Conservation (phyloP, 2,329 filamentous ascomycete species). For the Nemania bipapillata region DNA sequence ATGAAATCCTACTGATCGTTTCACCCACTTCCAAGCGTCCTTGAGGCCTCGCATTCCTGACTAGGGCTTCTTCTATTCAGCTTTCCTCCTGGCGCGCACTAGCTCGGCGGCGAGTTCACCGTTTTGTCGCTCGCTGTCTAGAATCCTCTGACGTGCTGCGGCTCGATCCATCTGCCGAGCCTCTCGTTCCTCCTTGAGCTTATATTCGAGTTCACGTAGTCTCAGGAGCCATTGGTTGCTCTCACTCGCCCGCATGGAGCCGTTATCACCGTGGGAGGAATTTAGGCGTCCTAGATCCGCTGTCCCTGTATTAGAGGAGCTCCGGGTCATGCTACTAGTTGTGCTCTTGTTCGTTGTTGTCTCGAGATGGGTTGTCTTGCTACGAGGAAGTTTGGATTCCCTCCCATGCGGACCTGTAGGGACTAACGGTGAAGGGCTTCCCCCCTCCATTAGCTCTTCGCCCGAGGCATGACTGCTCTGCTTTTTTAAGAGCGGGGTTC, state of each 20-base stretch:
- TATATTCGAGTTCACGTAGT: slow-evolving; percentile 85
- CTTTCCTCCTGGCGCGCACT: slow-evolving; percentile 46
- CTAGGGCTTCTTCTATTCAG: slow-evolving; percentile 42
- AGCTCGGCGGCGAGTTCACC: slow-evolving; percentile 50
- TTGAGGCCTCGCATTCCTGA: slow-evolving; percentile 19
- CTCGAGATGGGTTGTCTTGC: slow-evolving; percentile 55
- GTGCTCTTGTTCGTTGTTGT: slow-evolving; percentile 44
- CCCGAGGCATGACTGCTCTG: slow-evolving; percentile 53
- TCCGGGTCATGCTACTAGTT: slow-evolving; percentile 46
- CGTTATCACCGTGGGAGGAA: slow-evolving; percentile 40
- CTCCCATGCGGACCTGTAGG: slow-evolving; percentile 61
- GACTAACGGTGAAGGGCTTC: slow-evolving; percentile 65
- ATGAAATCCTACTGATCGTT: slow-evolving; percentile 28
- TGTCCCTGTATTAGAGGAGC: slow-evolving; percentile 43
- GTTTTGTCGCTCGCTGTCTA: slow-evolving; percentile 51
- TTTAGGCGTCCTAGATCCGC: slow-evolving; percentile 42
- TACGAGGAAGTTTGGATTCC: slow-evolving; percentile 49
- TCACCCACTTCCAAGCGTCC: slow-evolving; percentile 9
- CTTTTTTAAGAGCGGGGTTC: slow-evolving; percentile 54
- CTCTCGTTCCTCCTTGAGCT: slow-evolving; percentile 90
- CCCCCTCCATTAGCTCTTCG: slow-evolving; percentile 52
- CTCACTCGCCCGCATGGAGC: slow-evolving; percentile 48
- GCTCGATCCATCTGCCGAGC: slow-evolving; percentile 84
- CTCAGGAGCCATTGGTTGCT: slow-evolving; percentile 87
- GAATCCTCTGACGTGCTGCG: slow-evolving; percentile 78